A percentile compares a stretch with the other conserved stretches of the same genome.
Evolutionary conservation across 176 grass and related monocot species (phyloP).

Genomic region (Carex pumila): DNA sequence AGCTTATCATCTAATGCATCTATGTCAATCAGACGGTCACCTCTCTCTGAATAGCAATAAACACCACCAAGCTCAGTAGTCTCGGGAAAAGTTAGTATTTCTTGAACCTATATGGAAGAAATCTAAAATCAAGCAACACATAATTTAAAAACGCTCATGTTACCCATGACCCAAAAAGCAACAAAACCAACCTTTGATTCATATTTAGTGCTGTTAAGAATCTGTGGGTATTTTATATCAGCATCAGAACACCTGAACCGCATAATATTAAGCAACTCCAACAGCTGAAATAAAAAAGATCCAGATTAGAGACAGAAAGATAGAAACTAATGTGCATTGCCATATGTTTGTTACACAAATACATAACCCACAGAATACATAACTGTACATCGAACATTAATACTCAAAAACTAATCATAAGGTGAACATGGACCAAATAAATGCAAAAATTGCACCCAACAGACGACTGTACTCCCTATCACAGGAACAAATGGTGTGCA

Average conservation of each 20-base stretch:
- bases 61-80: constrained; percentile 75
- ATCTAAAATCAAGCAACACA: constrained; percentile 16
- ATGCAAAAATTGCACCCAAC: neutral
- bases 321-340: neutral
- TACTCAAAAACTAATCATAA: neutral
- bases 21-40: constrained; percentile 77
- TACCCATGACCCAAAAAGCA: neutral
- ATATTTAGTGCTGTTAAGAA: constrained; percentile 50
- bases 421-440: neutral
- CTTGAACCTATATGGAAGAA: constrained; percentile 48
- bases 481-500: neutral
- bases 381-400: neutral
- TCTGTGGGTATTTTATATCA: constrained; percentile 54
- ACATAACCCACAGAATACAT: neutral
- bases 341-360: neutral
- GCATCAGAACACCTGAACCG: constrained; percentile 75
- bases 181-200: constrained; percentile 41
- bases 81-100: constrained; percentile 53
- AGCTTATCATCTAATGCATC: constrained; percentile 81
- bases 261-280: constrained; percentile 83
- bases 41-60: constrained; percentile 92
- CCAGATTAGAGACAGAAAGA: neutral
- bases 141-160: neutral
- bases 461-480: neutral
- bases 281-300: constrained; percentile 39